A percentile compares a stretch with the other conserved stretches of the same genome.
Conservation (phyloP, 225 moss, liverwort and hornwort species). For the Sphagnum contortum region DNA sequence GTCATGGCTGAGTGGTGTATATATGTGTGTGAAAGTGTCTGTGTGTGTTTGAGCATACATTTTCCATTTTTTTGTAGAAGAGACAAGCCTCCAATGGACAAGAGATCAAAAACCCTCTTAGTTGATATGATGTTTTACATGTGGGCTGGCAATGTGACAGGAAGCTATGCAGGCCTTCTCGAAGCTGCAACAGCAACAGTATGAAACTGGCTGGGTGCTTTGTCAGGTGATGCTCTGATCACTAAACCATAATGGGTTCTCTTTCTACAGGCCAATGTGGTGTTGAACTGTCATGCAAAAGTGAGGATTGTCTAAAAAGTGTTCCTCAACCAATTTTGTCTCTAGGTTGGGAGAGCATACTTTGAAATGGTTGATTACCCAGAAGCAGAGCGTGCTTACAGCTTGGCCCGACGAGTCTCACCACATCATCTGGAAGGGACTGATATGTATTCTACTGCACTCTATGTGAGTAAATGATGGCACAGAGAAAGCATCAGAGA, state of each 20-base stretch:
- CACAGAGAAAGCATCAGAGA: too few species aligned
- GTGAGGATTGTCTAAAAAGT: too few species aligned
- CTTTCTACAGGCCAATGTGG: background rate
- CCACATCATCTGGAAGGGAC: slow-evolving; percentile 81
- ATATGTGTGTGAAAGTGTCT: too few species aligned
- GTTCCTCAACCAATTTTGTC: background rate
- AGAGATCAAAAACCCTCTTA: too few species aligned
- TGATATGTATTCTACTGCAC: slow-evolving; percentile 91
- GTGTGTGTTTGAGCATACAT: too few species aligned
- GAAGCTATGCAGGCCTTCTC: slow-evolving; percentile 83
- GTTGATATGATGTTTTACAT: too few species aligned
- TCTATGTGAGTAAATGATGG: slow-evolving; percentile 30
- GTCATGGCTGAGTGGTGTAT: too few species aligned
- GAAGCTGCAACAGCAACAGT: slow-evolving; percentile 89
- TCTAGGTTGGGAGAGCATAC: slow-evolving; percentile 74
- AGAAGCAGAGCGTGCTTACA: slow-evolving; percentile 92
- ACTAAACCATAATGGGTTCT: too few species aligned
- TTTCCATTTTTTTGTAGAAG: too few species aligned
- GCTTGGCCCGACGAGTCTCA: slow-evolving; percentile 85
- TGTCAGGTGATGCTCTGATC: slow-evolving; percentile 33
- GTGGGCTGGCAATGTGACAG: slow-evolving; percentile 9
- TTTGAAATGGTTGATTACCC: slow-evolving; percentile 98
- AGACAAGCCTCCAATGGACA: too few species aligned
- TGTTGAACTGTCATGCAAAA: background rate
- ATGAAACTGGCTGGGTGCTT: slow-evolving; percentile 87